These are phyloP conservation scores for Fusarium nygamai DNA, from an alignment of 2,329 filamentous ascomycete species.

Conservation along the genomic window DNA sequence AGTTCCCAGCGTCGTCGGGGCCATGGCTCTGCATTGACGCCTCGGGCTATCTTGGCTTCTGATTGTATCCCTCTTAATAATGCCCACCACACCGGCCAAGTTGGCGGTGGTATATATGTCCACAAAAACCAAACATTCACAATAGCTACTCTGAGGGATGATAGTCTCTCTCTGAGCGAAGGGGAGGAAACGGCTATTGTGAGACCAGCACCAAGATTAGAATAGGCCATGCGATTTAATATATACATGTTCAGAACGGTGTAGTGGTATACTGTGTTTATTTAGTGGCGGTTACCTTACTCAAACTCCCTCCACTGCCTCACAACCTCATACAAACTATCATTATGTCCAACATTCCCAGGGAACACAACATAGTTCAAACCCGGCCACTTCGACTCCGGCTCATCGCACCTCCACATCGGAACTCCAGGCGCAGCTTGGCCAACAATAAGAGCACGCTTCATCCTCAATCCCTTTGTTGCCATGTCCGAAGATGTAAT, in stretches of 20 bases:
- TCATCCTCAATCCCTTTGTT: slow-evolving; percentile 64
- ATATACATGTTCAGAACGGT: too few relatives aligned
- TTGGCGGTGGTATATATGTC: slow-evolving; percentile 12
- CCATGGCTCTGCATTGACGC: slow-evolving; percentile 2
- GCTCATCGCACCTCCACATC: slow-evolving; percentile 67
- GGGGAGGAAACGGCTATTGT: slow-evolving; percentile 12
- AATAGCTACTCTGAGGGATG: not conserved
- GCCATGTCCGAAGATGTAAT: slow-evolving; percentile 69
- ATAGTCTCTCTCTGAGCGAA: not conserved
- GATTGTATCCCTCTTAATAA: slow-evolving; percentile 17
- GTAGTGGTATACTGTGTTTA: not conserved
- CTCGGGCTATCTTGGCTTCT: not conserved
- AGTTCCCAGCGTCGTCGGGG: not conserved
- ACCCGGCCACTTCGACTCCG: slow-evolving; percentile 55
- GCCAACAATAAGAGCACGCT: slow-evolving; percentile 62
- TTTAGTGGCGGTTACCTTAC: not conserved
- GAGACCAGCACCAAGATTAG: not conserved
- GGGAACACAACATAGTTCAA: slow-evolving; percentile 21
- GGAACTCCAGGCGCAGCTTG: slow-evolving; percentile 68
- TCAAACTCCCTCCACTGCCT: slow-evolving; percentile 15
- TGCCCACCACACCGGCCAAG: not conserved
- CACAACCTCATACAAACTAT: slow-evolving; percentile 9
- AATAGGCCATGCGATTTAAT: not conserved
- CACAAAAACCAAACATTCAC: slow-evolving; percentile 25
- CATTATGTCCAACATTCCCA: slow-evolving; percentile 9